phyloP scores from a whole-genome alignment of 163 green algal species.

The Scenedesmus sp. region DNA sequence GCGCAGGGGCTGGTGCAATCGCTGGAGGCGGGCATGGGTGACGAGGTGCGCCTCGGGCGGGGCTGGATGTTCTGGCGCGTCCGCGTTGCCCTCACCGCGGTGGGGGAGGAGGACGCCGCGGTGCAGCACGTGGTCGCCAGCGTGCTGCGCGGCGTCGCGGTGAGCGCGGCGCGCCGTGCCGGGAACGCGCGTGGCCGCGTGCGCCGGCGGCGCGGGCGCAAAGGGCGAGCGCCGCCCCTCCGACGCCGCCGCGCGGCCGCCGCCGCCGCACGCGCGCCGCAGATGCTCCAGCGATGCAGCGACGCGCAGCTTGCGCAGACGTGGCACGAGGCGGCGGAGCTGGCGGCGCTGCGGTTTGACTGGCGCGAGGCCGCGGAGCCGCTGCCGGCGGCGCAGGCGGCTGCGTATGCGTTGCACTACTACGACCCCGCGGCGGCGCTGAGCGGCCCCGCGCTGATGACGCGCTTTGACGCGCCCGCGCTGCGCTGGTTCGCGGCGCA shows the following conservation, averaged over 20 bases:
- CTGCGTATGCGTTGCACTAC: conserved; percentile 51
- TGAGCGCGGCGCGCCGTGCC: too few relatives aligned
- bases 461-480: neutral
- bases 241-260: too few relatives aligned
- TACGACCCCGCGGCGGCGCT: conserved; percentile 46
- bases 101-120: neutral
- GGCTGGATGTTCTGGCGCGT: neutral
- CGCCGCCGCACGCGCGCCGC: neutral
- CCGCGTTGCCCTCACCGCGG: neutral
- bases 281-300: conserved; percentile 34
- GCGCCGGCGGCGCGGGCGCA: too few relatives aligned
- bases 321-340: conserved; percentile 45
- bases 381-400: conserved; percentile 46
- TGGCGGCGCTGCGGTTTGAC: conserved; percentile 48
- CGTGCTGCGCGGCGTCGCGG: neutral
- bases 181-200: too few relatives aligned
- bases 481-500: conserved; percentile 52
- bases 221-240: too few relatives aligned
- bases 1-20: conserved; percentile 51
- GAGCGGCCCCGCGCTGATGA: conserved; percentile 32
- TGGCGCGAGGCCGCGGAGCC: conserved; percentile 48
- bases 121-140: neutral
- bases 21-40: conserved; percentile 46
- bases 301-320: neutral
- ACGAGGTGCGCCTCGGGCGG: conserved; percentile 48